Conservation (phyloP, 805 yeast genomes). For the Pichia scutulata region DNA sequence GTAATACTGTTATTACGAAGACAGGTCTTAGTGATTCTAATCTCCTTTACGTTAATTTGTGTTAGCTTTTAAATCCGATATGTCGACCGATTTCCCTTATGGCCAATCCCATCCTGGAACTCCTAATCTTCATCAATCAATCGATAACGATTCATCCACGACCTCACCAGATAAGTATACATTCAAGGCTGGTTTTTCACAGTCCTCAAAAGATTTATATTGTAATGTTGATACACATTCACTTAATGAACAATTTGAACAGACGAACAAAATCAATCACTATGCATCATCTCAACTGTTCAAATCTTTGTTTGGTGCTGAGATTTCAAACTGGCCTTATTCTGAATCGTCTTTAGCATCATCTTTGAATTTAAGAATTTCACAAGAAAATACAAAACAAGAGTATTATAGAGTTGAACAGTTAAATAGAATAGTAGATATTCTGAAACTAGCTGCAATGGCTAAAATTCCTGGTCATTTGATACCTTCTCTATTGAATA, state of each 20-base stretch:
- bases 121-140: not conserved
- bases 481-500: slow-evolving; percentile 50
- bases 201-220: not conserved
- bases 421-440: slow-evolving; percentile 49
- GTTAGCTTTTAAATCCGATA: too few relatives aligned
- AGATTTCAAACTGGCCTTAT: slow-evolving; percentile 44
- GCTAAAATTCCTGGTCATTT: slow-evolving; percentile 58
- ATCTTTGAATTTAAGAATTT: slow-evolving; percentile 52
- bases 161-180: not conserved
- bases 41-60: too few relatives aligned
- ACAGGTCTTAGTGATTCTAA: too few relatives aligned
- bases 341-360: slow-evolving; percentile 50
- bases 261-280: not conserved
- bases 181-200: not conserved
- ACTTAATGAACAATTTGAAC: not conserved
- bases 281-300: slow-evolving; percentile 21
- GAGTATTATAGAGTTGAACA: slow-evolving; percentile 64
- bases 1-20: too few relatives aligned
- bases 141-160: not conserved
- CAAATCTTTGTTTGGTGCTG: slow-evolving; percentile 45
- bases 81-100: not conserved
- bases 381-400: slow-evolving; percentile 79
- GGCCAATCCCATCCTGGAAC: not conserved
- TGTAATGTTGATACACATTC: not conserved
- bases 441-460: slow-evolving; percentile 51